Evolutionary conservation across 345 rosid species (phyloP), one percentile per base, ranked within the genome.

Genomic region (Lepidium didymum): DNA sequence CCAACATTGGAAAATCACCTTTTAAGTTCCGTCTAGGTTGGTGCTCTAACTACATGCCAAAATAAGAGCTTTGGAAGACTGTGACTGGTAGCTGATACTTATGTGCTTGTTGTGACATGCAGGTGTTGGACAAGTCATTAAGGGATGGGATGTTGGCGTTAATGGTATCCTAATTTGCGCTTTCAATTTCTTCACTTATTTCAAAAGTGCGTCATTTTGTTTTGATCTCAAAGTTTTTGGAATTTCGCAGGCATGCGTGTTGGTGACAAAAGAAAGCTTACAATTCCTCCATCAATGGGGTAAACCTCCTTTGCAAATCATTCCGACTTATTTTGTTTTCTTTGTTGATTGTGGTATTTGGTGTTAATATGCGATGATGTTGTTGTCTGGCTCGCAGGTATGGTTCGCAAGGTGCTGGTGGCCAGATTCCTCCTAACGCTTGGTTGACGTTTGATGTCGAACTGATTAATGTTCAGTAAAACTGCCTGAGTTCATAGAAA

Each of bases 121-220:
- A 95, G 97, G 99, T 61, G 69, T 87, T 1, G 98, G 98, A 36
- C 77, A 86, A 75, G 99, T 95, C 65, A 95, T 95, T 51, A 87
- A 87, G 78, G 99, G 98, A 68, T 95, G 98, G 99, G 99, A 95
- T 80, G 92, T 91, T 57, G 99, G 97, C 15, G 92, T 95, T 47
- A 78, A 78, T 19, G 98, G 99, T 95, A 80, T 78, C 55, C n/a
- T 38, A 56, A 34, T 18, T 36, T 64, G 31, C 33, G 7, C 33
- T 15, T 49, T 52, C 40, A 44, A 36, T 53, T 44, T 52, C 29
- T 53, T 38, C 36, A 38, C 35, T 21, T 8, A 19, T 34, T 61
- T 54, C 18, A 37, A 18, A 41, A 43, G 18, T 36, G n/a, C 49
- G 13, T 41, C 27, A 15, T 44, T 11, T 74, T 41, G 23, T 37